Base-by-base conservation (phyloP, 139 green algal species). In the Dunaliella primolecta region DNA sequence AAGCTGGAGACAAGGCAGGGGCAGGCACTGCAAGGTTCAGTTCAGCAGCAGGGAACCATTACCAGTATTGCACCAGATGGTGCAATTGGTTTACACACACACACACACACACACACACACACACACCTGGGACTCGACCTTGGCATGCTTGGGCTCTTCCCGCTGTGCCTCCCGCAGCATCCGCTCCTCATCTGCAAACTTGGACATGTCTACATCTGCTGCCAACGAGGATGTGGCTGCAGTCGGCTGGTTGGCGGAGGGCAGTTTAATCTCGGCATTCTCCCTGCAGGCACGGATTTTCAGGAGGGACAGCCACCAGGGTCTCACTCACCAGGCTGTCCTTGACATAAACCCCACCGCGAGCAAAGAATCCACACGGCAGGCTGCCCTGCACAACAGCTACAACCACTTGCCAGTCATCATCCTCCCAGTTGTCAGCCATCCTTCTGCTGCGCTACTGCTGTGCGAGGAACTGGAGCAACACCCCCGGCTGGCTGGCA, bases 111-210 rank as follows among this genome's bases (percentile, higher is more conserved):
- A n/a, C n/a, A 20, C 74, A 20, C 74, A 7, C 7, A 34, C 35
- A 72, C 36, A 1, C 38, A 84, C 79, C 84, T 87, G 80, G 1
- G 81, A 79, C 23, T 80, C 84, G 1, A 82, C 75, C 0, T 89
- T 83, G n/a, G 0, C 30, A 33, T 85, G 74, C 84, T 88, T 86
- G 24, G 64, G 32, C 36, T 88, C 86, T 81, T 88, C 84, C 27
- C 33, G 27, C 78, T 89, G 71, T 27, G 86, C 79, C 15, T 85
- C 80, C 31, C 55, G 7, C 21, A 57, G 29, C 31, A 36, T 36
- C 2, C 30, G 83, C 15, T 78, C 57, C 85, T 93, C 90, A n/a
- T 92, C 88, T 24, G 80, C 87, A 85, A 93, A 93, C 80, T 93
- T 88, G 71, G 75, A 86, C 83, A 87, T 85, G 81, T 84, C 80